phyloP scores from a whole-genome alignment of 2,329 filamentous ascomycete species.

The Sporothrix mexicana region DNA sequence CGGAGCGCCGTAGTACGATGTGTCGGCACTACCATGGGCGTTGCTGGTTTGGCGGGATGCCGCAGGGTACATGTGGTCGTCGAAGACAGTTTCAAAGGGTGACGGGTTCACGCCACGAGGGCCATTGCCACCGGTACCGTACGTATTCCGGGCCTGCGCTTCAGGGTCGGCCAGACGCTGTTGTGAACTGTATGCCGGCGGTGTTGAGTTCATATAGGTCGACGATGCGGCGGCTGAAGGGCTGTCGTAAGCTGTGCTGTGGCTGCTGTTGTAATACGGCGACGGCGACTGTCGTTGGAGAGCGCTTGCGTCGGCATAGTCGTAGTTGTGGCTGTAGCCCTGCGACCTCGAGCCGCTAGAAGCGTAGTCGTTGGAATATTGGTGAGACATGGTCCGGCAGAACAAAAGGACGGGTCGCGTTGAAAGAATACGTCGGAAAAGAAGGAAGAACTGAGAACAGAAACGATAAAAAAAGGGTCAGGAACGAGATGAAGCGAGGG shows the following conservation, averaged over 20 bases:
- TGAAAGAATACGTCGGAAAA: neutral
- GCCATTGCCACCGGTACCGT: slow-evolving; percentile 41
- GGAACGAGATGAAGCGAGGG: neutral
- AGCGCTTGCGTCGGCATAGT: slow-evolving; percentile 28
- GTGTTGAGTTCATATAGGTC: slow-evolving; percentile 38
- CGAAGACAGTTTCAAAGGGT: slow-evolving; percentile 70
- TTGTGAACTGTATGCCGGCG: slow-evolving; percentile 46
- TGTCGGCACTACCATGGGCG: slow-evolving; percentile 55
- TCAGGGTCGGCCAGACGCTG: slow-evolving; percentile 45
- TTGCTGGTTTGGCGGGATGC: slow-evolving; percentile 48
- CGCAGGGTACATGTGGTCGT: slow-evolving; percentile 69
- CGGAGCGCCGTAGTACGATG: slow-evolving; percentile 64
- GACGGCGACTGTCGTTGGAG: slow-evolving; percentile 21
- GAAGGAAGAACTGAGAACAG: neutral
- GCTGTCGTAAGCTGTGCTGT: slow-evolving; percentile 44
- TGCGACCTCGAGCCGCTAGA: slow-evolving; percentile 40
- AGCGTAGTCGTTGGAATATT: slow-evolving; percentile 48
- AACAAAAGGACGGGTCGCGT: neutral
- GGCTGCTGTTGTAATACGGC: slow-evolving; percentile 26
- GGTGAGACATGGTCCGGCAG: slow-evolving; percentile 39
- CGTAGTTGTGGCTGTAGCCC: slow-evolving; percentile 28
- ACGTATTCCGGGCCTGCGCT: slow-evolving; percentile 43
- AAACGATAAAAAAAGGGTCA: neutral
- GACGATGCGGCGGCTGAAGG: slow-evolving; percentile 35
- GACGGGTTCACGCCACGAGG: slow-evolving; percentile 38